phyloP scores from a whole-genome alignment of 2,329 filamentous ascomycete genomes.

The Exserohilum turcica region DNA sequence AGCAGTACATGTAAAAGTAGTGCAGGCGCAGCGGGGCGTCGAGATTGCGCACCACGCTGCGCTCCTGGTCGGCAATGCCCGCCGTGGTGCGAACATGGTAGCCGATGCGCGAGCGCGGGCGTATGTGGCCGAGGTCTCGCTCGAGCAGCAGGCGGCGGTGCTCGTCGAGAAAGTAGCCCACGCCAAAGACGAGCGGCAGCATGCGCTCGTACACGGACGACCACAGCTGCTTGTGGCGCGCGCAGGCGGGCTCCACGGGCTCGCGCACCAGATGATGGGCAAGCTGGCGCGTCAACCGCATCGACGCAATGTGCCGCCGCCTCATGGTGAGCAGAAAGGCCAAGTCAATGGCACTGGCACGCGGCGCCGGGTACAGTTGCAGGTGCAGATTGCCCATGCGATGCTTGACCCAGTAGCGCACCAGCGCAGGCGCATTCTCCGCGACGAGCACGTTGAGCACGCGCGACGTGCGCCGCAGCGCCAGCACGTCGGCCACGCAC shows the following conservation, averaged over 20 bases:
- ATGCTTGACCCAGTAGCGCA: constrained; percentile 44
- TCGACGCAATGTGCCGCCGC: constrained; percentile 43
- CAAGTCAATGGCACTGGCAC: constrained; percentile 37
- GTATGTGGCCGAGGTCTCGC: constrained; percentile 42
- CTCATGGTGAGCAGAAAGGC: constrained; percentile 44
- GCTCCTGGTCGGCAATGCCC: constrained; percentile 35
- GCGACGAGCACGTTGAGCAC: constrained; percentile 40
- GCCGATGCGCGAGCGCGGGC: constrained; percentile 39
- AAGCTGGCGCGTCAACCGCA: constrained; percentile 43
- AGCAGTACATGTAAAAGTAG: constrained; percentile 48
- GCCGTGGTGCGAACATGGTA: constrained; percentile 44
- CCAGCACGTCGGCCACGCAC: constrained; percentile 41
- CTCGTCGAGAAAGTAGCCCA: constrained; percentile 46
- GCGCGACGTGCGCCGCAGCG: constrained; percentile 39
- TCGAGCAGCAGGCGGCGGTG: constrained; percentile 40
- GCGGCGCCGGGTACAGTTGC: constrained; percentile 43
- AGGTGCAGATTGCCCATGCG: constrained; percentile 42
- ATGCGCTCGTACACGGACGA: constrained; percentile 45
- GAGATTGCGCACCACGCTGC: constrained; percentile 37
- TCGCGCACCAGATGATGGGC: constrained; percentile 41
- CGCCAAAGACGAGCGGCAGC: constrained; percentile 45
- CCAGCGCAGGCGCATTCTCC: constrained; percentile 39
- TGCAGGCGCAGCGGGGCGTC: constrained; percentile 42
- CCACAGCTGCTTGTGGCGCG: constrained; percentile 42
- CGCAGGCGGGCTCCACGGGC: constrained; percentile 30